Evolutionary conservation across 257 asterid species (phyloP), one percentile per base, ranked within the genome.

Genomic region (Euphrasia confusa): DNA sequence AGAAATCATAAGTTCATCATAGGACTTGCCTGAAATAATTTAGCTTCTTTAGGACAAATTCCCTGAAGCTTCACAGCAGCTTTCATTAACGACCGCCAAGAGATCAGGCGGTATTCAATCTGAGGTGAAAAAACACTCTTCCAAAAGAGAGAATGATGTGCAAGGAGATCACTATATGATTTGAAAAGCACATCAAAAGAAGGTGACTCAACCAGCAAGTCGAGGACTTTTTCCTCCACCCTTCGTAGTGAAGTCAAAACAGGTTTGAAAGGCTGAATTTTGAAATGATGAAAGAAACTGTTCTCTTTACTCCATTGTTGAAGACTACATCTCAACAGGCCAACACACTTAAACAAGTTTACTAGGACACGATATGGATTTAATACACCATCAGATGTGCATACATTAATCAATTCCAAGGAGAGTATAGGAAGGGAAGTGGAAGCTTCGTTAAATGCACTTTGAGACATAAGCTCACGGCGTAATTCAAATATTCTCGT

Each of bases 131-230:
- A 69, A 55, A 78, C 68, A 58, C 88, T 75, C 42, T 75, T 74
- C 97, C 97, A 93, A 45, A 89, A 79, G 72, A 81, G 82, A 24
- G 60, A 67, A 76, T 89, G 99, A 81, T 85, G 85, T 56, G 85
- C 95, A 71, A 93, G 80, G 64, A 89, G 95, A 32, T 79, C 77
- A 21, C 63, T 63, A 52, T 80, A 93, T 26, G 75, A 71, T 66
- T 66, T 70, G 18, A 87, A 85, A 57, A 79, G 75, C 52, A 60
- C 76, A 72, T 83, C 88, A 80, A 82, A 83, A 63, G 78, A 77
- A 64, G 78, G 74, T 1, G 92, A 77, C 58, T 69, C 81, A 18
- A 74, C 79, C 65, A 93, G 76, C 67, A 72, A 73, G 57, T 79
- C 80, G 12, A 93, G 93, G 67, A 93, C 74, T 74, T 75, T 77